These are phyloP conservation scores for Heliamphora pulchella DNA, from an alignment of 179 eudicot genomes.

Conservation along the genomic window DNA sequence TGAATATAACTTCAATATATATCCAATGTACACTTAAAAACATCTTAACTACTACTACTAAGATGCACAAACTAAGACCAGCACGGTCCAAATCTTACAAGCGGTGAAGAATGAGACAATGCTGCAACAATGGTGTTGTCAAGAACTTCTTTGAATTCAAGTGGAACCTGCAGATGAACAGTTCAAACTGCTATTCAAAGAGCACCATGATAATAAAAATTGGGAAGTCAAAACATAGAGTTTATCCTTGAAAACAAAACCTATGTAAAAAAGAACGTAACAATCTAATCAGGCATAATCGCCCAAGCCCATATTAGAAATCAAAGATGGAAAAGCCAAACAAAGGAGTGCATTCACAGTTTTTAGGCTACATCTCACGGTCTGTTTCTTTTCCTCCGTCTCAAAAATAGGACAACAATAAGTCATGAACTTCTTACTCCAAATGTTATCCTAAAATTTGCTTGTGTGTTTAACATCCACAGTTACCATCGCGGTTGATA, in stretches of 20 bases:
- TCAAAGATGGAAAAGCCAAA: neutral
- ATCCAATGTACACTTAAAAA: neutral
- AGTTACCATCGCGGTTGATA: neutral
- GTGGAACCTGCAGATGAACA: slow-evolving; percentile 62
- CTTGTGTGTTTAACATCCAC: neutral
- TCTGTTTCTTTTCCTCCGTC: neutral
- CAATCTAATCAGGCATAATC: neutral
- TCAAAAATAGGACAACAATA: neutral
- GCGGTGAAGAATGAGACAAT: slow-evolving; percentile 65
- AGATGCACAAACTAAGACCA: neutral
- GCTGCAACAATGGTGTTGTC: slow-evolving; percentile 90
- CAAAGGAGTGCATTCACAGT: slow-evolving; percentile 4
- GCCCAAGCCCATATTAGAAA: neutral
- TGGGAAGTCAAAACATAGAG: slow-evolving; percentile 7
- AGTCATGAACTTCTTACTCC: neutral
- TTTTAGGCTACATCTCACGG: neutral
- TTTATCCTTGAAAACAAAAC: slow-evolving; percentile 5
- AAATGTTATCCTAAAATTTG: neutral
- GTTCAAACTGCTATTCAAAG: slow-evolving; percentile 10
- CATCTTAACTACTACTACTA: neutral
- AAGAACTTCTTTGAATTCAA: slow-evolving; percentile 85
- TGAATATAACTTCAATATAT: neutral
- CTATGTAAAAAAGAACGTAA: neutral
- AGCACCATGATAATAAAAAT: slow-evolving; percentile 1
- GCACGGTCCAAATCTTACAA: slow-evolving; percentile 43